These are phyloP conservation scores for Gryganskiella cystojenkinii DNA, from an alignment of 192 early-diverging fungal genomes.

Conservation along the genomic window DNA sequence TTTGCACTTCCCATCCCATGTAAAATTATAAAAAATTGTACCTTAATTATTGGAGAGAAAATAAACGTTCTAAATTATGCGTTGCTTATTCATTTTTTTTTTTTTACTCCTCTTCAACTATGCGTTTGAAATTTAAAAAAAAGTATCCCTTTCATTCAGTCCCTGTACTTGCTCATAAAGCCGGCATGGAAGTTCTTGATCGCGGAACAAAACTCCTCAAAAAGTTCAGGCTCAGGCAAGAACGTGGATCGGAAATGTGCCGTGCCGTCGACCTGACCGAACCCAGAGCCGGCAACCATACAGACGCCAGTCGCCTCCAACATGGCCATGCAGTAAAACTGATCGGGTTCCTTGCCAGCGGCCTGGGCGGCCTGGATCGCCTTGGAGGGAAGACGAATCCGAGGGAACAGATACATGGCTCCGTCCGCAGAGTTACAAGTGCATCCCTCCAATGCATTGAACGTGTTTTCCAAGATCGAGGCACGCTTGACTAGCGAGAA, in stretches of 20 bases:
- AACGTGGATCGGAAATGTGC: constrained; percentile 98
- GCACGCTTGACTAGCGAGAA: constrained; percentile 84
- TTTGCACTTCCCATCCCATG: no score
- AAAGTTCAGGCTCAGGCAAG: constrained; percentile 91
- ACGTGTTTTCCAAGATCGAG: constrained; percentile 73
- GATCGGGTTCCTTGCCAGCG: constrained; percentile 80
- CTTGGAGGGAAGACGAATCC: constrained; percentile 74
- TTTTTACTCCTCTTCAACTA: no score
- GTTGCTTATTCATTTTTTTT: not conserved
- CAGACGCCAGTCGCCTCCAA: constrained; percentile 96
- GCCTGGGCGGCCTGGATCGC: constrained; percentile 81
- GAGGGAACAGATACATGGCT: constrained; percentile 98
- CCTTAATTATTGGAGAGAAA: no score
- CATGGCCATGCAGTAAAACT: constrained; percentile 91
- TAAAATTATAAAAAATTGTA: no score
- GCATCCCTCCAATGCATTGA: constrained; percentile 86
- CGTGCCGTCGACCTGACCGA: constrained; percentile 88
- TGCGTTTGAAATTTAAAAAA: no score
- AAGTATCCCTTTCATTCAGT: no score
- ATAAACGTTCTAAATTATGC: no score
- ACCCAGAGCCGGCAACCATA: constrained; percentile 93
- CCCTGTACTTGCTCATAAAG: constrained; percentile 81
- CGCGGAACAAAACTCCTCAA: constrained; percentile 87
- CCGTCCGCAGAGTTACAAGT: constrained; percentile 90
- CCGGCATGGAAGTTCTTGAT: constrained; percentile 82